phyloP scores from a whole-genome alignment of 345 rosid genomes.

The Microcos paniculata region DNA sequence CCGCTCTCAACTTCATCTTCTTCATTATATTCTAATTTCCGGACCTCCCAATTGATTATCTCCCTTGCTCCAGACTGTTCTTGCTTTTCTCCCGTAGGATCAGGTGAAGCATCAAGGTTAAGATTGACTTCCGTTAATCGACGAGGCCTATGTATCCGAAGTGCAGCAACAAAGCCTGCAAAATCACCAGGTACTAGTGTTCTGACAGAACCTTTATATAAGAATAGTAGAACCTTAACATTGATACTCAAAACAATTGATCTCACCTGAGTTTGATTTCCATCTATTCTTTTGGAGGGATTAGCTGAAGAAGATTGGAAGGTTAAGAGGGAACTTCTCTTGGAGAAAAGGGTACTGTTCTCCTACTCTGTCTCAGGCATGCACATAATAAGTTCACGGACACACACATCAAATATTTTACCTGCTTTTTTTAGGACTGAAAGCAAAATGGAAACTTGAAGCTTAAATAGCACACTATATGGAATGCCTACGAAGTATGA shows the following conservation, averaged over 20 bases:
- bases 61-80: slow-evolving; percentile 24
- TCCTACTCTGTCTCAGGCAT: not conserved
- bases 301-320: slow-evolving; percentile 98
- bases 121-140: slow-evolving; percentile 23
- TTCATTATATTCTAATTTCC: slow-evolving; percentile 30
- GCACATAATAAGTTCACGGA: not conserved
- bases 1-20: slow-evolving; percentile 37
- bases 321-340: slow-evolving; percentile 70
- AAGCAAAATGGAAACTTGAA: not conserved
- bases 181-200: slow-evolving; percentile 75
- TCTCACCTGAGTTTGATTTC: slow-evolving; percentile 16
- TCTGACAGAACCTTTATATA: slow-evolving; percentile 4
- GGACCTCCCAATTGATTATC: slow-evolving; percentile 35
- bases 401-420: not conserved
- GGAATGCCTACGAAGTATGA: not conserved
- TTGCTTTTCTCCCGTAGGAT: slow-evolving; percentile 19
- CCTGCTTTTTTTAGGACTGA: not conserved
- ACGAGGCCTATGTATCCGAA: slow-evolving; percentile 37
- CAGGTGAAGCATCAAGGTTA: slow-evolving; percentile 17
- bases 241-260: slow-evolving; percentile 6
- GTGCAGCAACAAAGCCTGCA: slow-evolving; percentile 77
- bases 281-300: slow-evolving; percentile 39
- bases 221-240: not conserved
- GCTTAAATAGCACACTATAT: not conserved
- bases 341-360: slow-evolving; percentile 70